These are phyloP conservation scores for Bondarzewia mesenterica DNA, from an alignment of 1,284 basidiomycete genomes.

Conservation along the genomic window DNA sequence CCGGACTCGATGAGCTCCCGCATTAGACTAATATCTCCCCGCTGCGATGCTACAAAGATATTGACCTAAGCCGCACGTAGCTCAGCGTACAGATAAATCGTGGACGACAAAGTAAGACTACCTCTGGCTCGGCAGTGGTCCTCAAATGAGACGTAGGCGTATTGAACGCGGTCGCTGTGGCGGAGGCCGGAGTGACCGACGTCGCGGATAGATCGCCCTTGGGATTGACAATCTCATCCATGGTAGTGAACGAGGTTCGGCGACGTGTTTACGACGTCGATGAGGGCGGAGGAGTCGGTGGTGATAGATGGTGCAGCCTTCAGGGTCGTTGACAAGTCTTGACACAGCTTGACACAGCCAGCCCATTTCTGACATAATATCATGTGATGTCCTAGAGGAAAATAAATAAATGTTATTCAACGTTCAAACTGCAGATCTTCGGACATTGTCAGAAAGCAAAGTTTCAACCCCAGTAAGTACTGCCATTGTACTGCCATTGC, in stretches of 20 bases:
- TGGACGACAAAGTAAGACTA: conserved; percentile 11
- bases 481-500: no score
- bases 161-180: conserved; percentile 19
- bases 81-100: conserved; percentile 4
- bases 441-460: no score
- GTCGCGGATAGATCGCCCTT: conserved; percentile 25
- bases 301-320: not conserved
- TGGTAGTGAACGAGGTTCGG: no score
- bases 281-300: not conserved
- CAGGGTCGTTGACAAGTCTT: not conserved
- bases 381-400: no score
- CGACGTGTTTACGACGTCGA: not conserved
- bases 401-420: no score
- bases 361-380: not conserved
- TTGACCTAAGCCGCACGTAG: conserved; percentile 26
- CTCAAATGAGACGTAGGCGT: conserved; percentile 19
- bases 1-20: conserved; percentile 69
- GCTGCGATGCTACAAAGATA: conserved; percentile 83
- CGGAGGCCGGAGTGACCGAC: conserved; percentile 21
- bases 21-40: conserved; percentile 72
- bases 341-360: not conserved
- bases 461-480: no score
- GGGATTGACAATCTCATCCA: conserved; percentile 16
- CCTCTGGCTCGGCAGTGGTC: conserved; percentile 24
- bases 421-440: no score